These are phyloP conservation scores for Paramecium primaurelia DNA, from an alignment of 73 alveolate species.

Conservation along the genomic window DNA sequence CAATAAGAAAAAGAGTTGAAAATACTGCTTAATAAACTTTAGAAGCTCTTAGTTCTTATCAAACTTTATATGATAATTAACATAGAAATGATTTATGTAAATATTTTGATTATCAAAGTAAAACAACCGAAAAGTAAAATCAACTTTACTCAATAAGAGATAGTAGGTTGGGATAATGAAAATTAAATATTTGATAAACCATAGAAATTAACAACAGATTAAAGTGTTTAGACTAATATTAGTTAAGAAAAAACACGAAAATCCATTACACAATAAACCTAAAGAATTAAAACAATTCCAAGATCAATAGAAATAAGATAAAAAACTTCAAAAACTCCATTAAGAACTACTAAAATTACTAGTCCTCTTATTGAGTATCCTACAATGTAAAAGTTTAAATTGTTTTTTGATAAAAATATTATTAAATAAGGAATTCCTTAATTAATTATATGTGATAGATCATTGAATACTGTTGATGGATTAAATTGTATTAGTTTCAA, in stretches of 20 bases:
- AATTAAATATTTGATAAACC: background rate
- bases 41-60: background rate
- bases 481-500: background rate
- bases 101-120: background rate
- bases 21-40: background rate
- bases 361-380: slow-evolving; percentile 1
- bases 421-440: background rate
- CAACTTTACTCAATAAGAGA: background rate
- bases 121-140: background rate
- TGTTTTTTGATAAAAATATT: background rate
- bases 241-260: background rate
- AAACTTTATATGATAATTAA: background rate
- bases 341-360: background rate
- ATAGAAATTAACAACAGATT: background rate
- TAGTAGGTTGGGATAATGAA: background rate
- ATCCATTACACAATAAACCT: background rate
- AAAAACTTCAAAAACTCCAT: background rate
- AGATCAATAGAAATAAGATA: background rate
- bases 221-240: background rate
- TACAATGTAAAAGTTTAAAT: background rate
- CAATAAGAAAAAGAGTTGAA: background rate
- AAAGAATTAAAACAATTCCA: background rate
- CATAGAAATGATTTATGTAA: background rate
- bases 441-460: background rate
- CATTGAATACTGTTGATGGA: background rate